Base-by-base conservation (phyloP, 306 rosid genomes). In the Quercus agrifolia region DNA sequence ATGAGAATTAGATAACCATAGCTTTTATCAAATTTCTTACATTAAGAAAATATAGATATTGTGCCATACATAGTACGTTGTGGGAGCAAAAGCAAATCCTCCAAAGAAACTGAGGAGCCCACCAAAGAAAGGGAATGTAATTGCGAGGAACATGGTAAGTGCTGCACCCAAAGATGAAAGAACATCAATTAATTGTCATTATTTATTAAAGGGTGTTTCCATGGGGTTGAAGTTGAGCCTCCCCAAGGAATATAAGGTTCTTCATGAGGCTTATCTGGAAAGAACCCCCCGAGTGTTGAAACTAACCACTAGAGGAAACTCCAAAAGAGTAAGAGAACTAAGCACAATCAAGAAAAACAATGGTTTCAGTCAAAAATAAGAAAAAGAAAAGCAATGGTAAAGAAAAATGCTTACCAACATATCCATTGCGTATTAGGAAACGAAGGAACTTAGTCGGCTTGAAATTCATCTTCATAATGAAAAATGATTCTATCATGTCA, bases 11-110 rank as follows among this genome's bases (percentile, higher is more conserved):
- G 19, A 80, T 17, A 74, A 25, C 27, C 44, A 6, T n/a, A 7
- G 28, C 3, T 5, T 25, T 38, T 58, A 58, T 38, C 10, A 9
- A n/a, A 9, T 7, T 70, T 41, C 18, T 70, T n/a, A 3, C 18
- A 3, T 13, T 9, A 5, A 23, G 13, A 69, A 67, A 10, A 18
- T 28, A 9, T 15, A 20, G 2, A 41, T 4, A 57, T 51, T 13
- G 54, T n/a, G 28, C 5, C 83, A 76, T 76, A 86, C 89, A 30
- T 33, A 86, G 74, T 83, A 86, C 20, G 87, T 17, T 11, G 87
- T 83, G 46, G 87, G 81, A 64, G 87, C 87, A 74, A 86, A 86
- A 11, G 85, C 81, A 80, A 86, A 83, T 54, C 89, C 85, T 77
- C 89, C 89, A 51, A 83, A 83, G 71, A 86, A 86, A 66, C 87